A percentile compares a stretch with the other conserved stretches of the same genome.
These are phyloP conservation scores for Mycena capillaripes DNA, from an alignment of 768 basidiomycete species.

Conservation along the genomic window DNA sequence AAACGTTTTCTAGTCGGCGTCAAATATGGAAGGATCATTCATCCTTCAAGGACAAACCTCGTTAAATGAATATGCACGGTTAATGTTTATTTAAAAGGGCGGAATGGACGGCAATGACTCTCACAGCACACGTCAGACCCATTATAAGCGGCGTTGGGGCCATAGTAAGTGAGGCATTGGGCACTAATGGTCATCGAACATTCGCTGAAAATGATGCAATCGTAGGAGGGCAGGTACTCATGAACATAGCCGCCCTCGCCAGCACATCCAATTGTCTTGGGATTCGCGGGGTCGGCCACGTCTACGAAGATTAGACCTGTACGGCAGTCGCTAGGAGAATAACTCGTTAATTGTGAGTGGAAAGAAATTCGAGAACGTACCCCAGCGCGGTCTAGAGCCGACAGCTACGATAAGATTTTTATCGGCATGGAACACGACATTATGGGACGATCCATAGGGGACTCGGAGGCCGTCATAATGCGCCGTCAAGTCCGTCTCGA, in stretches of 20 bases:
- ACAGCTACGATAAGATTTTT: slow-evolving; percentile 44
- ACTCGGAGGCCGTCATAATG: slow-evolving; percentile 41
- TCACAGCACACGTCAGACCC: slow-evolving; percentile 47
- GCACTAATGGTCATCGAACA: slow-evolving; percentile 37
- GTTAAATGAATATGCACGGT: slow-evolving; percentile 48
- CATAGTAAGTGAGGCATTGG: slow-evolving; percentile 46
- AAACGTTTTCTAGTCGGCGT: too few species aligned
- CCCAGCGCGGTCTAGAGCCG: slow-evolving; percentile 42
- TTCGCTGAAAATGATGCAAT: too few species aligned
- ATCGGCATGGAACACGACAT: slow-evolving; percentile 44
- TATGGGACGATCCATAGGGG: slow-evolving; percentile 47
- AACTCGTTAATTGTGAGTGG: too few species aligned
- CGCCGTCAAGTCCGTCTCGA: slow-evolving; percentile 39
- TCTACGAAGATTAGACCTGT: slow-evolving; percentile 48
- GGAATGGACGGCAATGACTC: too few species aligned
- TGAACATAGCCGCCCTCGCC: slow-evolving; percentile 49
- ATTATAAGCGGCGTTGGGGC: slow-evolving; percentile 44
- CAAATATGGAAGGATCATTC: too few species aligned
- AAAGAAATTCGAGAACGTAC: neutral
- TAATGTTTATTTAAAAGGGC: too few species aligned
- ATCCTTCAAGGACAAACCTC: too few species aligned
- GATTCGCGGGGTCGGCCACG: slow-evolving; percentile 44
- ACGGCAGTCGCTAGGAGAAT: slow-evolving; percentile 30
- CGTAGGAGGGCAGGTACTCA: slow-evolving; percentile 38
- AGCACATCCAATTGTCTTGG: slow-evolving; percentile 39